phyloP scores from a whole-genome alignment of 257 asterid species.

The Asclepias syriaca region DNA sequence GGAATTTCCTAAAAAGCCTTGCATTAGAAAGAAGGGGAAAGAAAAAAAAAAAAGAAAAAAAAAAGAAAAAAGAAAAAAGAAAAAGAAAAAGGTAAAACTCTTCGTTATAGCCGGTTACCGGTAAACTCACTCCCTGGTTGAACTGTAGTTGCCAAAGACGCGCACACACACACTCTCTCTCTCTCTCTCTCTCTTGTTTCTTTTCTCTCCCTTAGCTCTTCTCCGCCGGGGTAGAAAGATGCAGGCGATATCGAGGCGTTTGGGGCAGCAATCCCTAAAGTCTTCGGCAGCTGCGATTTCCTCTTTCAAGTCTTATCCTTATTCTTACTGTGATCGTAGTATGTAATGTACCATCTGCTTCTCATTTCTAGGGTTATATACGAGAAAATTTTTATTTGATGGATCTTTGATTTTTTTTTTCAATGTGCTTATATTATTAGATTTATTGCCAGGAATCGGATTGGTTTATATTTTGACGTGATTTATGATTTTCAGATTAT shows the following conservation, averaged over 20 bases:
- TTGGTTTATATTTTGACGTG: constrained; percentile 4
- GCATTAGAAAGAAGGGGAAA: neutral
- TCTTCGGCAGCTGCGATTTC: constrained; percentile 32
- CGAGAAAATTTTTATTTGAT: neutral
- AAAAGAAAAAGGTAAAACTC: neutral
- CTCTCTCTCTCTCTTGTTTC: neutral
- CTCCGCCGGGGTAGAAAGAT: constrained; percentile 33
- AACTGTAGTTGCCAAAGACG: neutral
- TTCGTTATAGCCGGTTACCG: neutral
- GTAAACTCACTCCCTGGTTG: neutral
- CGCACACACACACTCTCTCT: neutral
- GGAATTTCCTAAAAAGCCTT: no score
- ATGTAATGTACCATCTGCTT: constrained; percentile 20
- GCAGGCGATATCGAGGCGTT: constrained; percentile 58
- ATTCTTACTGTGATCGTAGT: constrained; percentile 45
- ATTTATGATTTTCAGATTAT: constrained; percentile 40
- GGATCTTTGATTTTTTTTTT: neutral
- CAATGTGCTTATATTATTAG: neutral
- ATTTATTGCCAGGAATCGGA: neutral
- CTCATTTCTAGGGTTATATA: constrained; percentile 24
- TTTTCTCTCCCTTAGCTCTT: neutral
- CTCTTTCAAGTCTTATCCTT: constrained; percentile 38
- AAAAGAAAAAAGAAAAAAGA: neutral
- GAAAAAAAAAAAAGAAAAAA: neutral
- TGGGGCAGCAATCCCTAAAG: constrained; percentile 38